Base-by-base conservation (phyloP, 1,284 basidiomycete genomes). In the Sanghuangporus sanghuang region DNA sequence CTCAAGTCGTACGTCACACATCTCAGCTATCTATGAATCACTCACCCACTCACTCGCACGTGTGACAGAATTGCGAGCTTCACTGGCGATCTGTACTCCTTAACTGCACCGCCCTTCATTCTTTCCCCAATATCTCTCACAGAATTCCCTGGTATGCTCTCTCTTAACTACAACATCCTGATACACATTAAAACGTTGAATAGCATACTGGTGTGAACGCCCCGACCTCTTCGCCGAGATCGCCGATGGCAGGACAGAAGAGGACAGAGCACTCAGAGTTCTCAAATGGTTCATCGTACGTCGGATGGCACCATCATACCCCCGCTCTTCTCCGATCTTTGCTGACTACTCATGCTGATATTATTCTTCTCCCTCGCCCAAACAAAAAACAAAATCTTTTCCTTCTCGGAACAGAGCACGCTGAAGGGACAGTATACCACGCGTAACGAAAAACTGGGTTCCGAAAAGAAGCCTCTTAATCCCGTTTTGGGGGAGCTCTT, bases 391-490 rank as follows among this genome's bases (percentile, higher is more conserved):
- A 23, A 23, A 23, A 23, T 2, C 2, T 23, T 23, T 23, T 23
- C 23, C 23, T 2, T 23, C 2, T 23, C 23, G 23, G 21, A 44
- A 36, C 67, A 90, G 87, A 87, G 88, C 69, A 98, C 95, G 0
- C 83, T 98, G 65, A 97, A 96, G 75, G 94, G 93, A 44, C 95
- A 97, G 72, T 97, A 97, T 77, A 97, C 93, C 16, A 93, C 92
- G 42, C 82, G 94, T 64, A 96, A 95, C 72, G 93, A 96, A 79
- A 88, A 87, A 68, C 89, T 93, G 85, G 96, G 96, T 8, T 95
- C 92, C 1, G 96, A 98, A 83, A 99, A 98, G 83, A 99, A 98
- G 76, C 96, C 96, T 8, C 81, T 98, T 66, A 98, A 98, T 75
- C 96, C 96, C 42, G 93, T 96, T 12, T 89, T 98, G 35, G 96